Evolutionary conservation across 2,329 filamentous ascomycete genomes (phyloP).

Genomic region (Sclerotinia trifoliorum): DNA sequence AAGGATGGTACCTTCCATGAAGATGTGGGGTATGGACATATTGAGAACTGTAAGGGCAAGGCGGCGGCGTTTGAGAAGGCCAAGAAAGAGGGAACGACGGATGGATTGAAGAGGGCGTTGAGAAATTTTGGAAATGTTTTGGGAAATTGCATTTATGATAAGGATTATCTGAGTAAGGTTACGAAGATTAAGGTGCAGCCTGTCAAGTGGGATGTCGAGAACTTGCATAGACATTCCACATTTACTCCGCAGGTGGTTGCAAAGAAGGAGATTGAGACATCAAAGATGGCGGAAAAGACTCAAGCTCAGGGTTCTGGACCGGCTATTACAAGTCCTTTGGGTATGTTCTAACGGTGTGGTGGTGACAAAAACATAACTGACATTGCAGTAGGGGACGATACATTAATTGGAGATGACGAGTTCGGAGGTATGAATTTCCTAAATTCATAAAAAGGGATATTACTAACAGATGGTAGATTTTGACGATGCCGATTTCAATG

Average conservation of each 20-base stretch:
- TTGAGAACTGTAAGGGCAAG: constrained; percentile 94
- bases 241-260: constrained; percentile 42
- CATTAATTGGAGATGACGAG: constrained; percentile 48
- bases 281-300: constrained; percentile 33
- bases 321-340: neutral
- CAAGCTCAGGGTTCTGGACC: constrained; percentile 20
- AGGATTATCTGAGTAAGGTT: constrained; percentile 87
- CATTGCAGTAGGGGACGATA: constrained; percentile 41
- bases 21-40: constrained; percentile 94
- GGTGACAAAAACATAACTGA: constrained; percentile 27
- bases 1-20: constrained; percentile 96
- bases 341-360: neutral
- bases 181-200: constrained; percentile 81
- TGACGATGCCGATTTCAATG: constrained; percentile 74
- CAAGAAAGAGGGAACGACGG: constrained; percentile 96
- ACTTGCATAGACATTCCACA: constrained; percentile 77
- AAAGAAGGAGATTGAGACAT: constrained; percentile 38
- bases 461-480: constrained; percentile 55
- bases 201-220: constrained; percentile 73
- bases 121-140: constrained; percentile 93
- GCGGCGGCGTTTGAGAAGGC: constrained; percentile 96
- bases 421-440: constrained; percentile 48
- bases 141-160: constrained; percentile 98
- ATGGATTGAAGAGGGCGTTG: constrained; percentile 84
- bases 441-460: constrained; percentile 41